Evolutionary conservation across 75 land plant species (phyloP).

Genomic region (Ceratopteris richardii): DNA sequence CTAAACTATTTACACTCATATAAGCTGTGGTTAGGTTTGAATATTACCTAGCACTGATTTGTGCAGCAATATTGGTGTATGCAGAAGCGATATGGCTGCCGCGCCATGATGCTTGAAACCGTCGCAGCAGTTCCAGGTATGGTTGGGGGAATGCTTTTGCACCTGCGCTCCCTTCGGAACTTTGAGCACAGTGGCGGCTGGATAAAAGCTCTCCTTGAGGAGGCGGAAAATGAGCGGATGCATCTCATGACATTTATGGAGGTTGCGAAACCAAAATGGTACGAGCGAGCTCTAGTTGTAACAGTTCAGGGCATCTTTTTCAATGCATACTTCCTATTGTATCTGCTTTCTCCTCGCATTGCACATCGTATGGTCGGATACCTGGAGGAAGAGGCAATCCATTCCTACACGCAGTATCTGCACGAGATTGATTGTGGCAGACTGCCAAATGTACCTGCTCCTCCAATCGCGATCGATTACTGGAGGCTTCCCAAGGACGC

Average conservation of each 20-base stretch:
- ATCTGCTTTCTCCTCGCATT: slow-evolving; percentile 52
- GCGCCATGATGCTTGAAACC: slow-evolving; percentile 90
- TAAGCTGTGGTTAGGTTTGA: no score
- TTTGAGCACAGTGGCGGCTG: slow-evolving; percentile 90
- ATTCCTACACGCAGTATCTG: slow-evolving; percentile 72
- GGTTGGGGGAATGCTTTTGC: slow-evolving; percentile 87
- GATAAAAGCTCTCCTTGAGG: slow-evolving; percentile 76
- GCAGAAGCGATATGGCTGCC: slow-evolving; percentile 72
- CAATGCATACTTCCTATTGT: slow-evolving; percentile 66
- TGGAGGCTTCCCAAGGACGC: slow-evolving; percentile 58
- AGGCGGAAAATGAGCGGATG: slow-evolving; percentile 89
- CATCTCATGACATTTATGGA: slow-evolving; percentile 95
- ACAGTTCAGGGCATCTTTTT: slow-evolving; percentile 79
- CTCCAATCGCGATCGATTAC: slow-evolving; percentile 84
- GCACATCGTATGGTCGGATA: slow-evolving; percentile 76
- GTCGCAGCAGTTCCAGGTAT: slow-evolving; percentile 94
- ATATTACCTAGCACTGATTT: no score
- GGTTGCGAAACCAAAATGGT: slow-evolving; percentile 69
- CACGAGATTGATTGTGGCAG: slow-evolving; percentile 59
- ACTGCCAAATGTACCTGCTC: slow-evolving; percentile 65
- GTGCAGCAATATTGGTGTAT: no score
- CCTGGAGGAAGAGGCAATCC: slow-evolving; percentile 77
- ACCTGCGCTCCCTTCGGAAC: slow-evolving; percentile 58
- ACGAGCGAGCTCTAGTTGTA: slow-evolving; percentile 64
- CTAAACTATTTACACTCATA: no score